A percentile compares a stretch with the other conserved stretches of the same genome.
These are phyloP conservation scores for Croton laevigatus DNA, from an alignment of 441 rosid genomes.

Conservation along the genomic window DNA sequence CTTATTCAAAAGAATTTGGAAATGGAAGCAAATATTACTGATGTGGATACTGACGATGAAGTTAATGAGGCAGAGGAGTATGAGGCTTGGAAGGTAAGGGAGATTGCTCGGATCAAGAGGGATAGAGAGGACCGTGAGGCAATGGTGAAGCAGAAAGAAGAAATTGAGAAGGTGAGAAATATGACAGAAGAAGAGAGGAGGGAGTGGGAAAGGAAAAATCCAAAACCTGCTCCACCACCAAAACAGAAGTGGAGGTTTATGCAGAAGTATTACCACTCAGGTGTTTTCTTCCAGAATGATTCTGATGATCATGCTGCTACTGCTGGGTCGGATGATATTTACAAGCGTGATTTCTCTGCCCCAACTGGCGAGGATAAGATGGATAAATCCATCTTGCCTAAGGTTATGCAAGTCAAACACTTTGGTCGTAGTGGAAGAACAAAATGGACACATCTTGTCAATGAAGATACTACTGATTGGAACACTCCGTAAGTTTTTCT, in stretches of 20 bases:
- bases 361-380: conserved; percentile 94
- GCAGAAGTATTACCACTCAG: conserved; percentile 92
- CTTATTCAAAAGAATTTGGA: conserved; percentile 72
- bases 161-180: conserved; percentile 80
- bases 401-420: conserved; percentile 96
- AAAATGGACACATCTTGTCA: conserved; percentile 94
- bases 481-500: conserved; percentile 72
- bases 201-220: conserved; percentile 92
- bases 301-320: conserved; percentile 58
- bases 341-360: conserved; percentile 67
- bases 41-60: conserved; percentile 90
- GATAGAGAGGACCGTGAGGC: conserved; percentile 76
- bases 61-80: conserved; percentile 83
- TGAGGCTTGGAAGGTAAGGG: conserved; percentile 92
- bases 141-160: conserved; percentile 79
- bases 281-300: conserved; percentile 80
- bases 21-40: conserved; percentile 62
- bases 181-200: conserved; percentile 97
- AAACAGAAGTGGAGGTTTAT: conserved; percentile 90
- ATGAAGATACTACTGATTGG: conserved; percentile 92
- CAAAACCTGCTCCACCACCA: conserved; percentile 46
- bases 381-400: conserved; percentile 78
- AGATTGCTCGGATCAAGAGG: conserved; percentile 77
- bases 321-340: conserved; percentile 48
- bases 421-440: conserved; percentile 95